A percentile compares a stretch with the other conserved stretches of the same genome.
Evolutionary conservation across 768 basidiomycete species (phyloP).

Genomic region (Arthromyces matolae): DNA sequence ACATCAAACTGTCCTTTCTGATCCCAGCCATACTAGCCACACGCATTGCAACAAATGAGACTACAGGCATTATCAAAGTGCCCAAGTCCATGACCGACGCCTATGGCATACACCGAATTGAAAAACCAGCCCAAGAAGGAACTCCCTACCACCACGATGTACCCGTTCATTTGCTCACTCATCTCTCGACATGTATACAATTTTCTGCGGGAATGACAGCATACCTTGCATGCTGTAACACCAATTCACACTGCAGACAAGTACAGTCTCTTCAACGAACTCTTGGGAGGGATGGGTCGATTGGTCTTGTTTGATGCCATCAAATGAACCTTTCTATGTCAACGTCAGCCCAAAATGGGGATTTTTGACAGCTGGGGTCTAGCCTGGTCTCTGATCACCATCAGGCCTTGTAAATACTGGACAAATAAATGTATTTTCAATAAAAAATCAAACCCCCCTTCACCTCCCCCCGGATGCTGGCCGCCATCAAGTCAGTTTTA

Average conservation of each 20-base stretch:
- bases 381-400: too few species aligned
- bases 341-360: neutral
- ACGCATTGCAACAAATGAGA: neutral
- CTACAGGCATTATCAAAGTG: neutral
- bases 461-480: too few species aligned
- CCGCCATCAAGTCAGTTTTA: neutral
- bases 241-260: slow-evolving; percentile 1
- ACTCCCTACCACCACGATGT: neutral
- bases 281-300: neutral
- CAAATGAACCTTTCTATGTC: slow-evolving; percentile 1
- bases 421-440: too few species aligned
- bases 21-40: neutral
- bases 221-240: neutral
- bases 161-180: neutral
- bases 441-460: too few species aligned
- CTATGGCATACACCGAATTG: slow-evolving; percentile 1
- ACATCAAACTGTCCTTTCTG: neutral
- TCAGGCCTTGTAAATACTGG: too few species aligned
- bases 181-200: neutral
- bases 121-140: neutral
- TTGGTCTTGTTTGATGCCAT: slow-evolving; percentile 2
- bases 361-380: too few species aligned
- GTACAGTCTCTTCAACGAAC: neutral
- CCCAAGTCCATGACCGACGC: neutral
- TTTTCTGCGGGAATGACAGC: neutral